A percentile compares a stretch with the other conserved stretches of the same genome.
Conservation (phyloP, 2,329 filamentous ascomycete genomes). For the Clonostachys rhizophaga region DNA sequence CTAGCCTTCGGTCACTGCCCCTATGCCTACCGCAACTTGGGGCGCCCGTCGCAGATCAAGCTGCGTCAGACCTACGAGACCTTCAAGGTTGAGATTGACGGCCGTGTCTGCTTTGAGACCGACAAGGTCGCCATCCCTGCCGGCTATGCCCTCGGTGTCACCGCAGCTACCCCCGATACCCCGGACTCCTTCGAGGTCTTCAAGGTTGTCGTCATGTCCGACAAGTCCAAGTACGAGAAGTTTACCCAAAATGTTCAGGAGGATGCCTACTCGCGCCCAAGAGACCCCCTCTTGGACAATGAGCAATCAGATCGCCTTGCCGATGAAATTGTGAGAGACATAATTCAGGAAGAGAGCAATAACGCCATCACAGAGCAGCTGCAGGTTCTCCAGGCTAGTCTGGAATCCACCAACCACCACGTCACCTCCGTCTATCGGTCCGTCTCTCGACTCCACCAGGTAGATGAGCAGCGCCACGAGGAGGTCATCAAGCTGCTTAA, state of each 20-base stretch:
- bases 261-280: conserved; percentile 14
- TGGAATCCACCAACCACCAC: conserved; percentile 70
- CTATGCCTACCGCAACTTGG: conserved; percentile 87
- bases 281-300: conserved; percentile 18
- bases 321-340: conserved; percentile 39
- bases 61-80: conserved; percentile 58
- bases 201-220: conserved; percentile 72
- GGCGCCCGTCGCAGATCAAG: conserved; percentile 75
- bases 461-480: conserved; percentile 51
- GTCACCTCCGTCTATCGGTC: conserved; percentile 57
- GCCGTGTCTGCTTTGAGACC: conserved; percentile 76
- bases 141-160: conserved; percentile 82
- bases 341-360: conserved; percentile 38
- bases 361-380: conserved; percentile 68
- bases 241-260: conserved; percentile 12
- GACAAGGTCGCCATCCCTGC: conserved; percentile 72
- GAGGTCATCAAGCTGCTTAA: conserved; percentile 45
- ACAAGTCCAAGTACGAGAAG: conserved; percentile 25
- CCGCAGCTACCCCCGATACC: conserved; percentile 82
- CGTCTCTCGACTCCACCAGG: conserved; percentile 42
- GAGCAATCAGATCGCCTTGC: conserved; percentile 9
- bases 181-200: conserved; percentile 94
- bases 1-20: conserved; percentile 92
- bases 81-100: conserved; percentile 79
- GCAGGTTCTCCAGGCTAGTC: conserved; percentile 76